Evolutionary conservation across 306 rosid genomes (phyloP).

Genomic region (Medicago arabica): DNA sequence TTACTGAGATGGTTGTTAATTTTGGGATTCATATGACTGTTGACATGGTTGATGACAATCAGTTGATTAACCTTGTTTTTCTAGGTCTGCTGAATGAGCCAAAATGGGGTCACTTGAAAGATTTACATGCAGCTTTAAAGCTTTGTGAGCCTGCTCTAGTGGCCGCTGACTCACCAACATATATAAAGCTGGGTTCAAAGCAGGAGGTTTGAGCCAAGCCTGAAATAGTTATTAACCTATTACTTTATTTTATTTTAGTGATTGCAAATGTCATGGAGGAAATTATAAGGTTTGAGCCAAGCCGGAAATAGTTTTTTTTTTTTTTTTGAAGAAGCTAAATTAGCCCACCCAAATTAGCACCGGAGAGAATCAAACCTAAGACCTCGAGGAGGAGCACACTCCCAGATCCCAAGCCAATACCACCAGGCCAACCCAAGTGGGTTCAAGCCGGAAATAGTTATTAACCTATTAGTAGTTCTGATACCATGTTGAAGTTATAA

Average conservation of each 20-base stretch:
- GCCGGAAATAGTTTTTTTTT: too few relatives aligned
- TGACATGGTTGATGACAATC: conserved; percentile 30
- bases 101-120: conserved; percentile 98
- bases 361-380: too few relatives aligned
- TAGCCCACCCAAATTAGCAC: too few relatives aligned
- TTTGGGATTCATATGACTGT: conserved; percentile 35
- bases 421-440: too few relatives aligned
- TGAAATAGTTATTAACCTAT: conserved; percentile 6
- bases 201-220: conserved; percentile 79
- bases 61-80: conserved; percentile 39
- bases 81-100: conserved; percentile 86
- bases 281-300: neutral
- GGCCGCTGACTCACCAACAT: conserved; percentile 73
- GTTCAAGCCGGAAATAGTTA: too few relatives aligned
- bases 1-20: conserved; percentile 24
- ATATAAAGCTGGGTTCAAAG: conserved; percentile 83
- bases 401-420: too few relatives aligned
- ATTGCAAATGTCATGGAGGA: neutral
- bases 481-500: neutral
- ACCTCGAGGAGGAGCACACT: too few relatives aligned
- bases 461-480: neutral
- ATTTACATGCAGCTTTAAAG: conserved; percentile 89
- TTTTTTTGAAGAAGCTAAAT: too few relatives aligned
- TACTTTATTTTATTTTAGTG: neutral
- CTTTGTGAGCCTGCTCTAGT: conserved; percentile 95